Conservation (phyloP, 345 rosid species). For the Conringia planisiliqua region DNA sequence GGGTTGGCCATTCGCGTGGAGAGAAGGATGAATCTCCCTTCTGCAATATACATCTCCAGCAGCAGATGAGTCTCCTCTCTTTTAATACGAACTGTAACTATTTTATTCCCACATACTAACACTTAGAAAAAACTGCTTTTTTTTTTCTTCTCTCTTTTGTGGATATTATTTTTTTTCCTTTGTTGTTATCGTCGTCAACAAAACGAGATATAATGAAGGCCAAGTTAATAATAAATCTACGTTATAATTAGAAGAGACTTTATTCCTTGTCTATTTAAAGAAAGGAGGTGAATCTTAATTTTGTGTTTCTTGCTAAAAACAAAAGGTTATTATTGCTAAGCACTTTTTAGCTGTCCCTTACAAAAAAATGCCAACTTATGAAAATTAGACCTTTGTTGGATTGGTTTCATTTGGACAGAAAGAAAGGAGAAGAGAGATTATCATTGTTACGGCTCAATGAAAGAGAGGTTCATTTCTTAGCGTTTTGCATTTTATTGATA, state of each 20-base stretch:
- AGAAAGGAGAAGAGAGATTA: not conserved
- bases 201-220: conserved; percentile 10
- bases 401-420: conserved; percentile 15
- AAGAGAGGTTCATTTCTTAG: not conserved
- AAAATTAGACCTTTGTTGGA: conserved; percentile 14
- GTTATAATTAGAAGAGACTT: not conserved
- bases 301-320: conserved; percentile 3
- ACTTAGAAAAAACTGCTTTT: conserved; percentile 1
- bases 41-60: conserved; percentile 9
- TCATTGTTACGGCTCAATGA: conserved; percentile 5
- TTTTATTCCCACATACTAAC: conserved; percentile 13
- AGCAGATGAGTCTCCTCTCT: conserved; percentile 38
- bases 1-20: not conserved
- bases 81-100: conserved; percentile 27
- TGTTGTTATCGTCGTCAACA: conserved; percentile 11
- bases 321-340: not conserved
- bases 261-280: not conserved
- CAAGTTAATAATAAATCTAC: conserved; percentile 14
- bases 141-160: not conserved
- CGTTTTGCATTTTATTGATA: not conserved
- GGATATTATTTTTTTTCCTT: not conserved
- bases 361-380: not conserved
- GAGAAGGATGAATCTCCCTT: conserved; percentile 10
- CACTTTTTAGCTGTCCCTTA: not conserved
- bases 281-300: not conserved